Base-by-base conservation (phyloP, 331 rosid genomes). In the Cucumis variabilis region DNA sequence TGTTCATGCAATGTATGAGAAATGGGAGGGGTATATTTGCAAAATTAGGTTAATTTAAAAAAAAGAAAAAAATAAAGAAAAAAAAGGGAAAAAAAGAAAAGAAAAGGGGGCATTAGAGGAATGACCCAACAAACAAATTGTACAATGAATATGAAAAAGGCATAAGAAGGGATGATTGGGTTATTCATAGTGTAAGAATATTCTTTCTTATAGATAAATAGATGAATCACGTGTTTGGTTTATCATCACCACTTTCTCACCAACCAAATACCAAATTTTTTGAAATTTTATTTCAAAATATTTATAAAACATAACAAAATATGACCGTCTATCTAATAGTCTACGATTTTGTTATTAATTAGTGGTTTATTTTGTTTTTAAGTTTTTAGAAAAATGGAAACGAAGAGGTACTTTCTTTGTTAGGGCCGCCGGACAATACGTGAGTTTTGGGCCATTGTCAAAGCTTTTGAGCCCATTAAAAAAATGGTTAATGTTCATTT, bases 241-340 rank as follows among this genome's bases (percentile, higher is more conserved):
- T 53, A 79, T 51, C 84, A 79, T 51, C 67, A 53, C 67, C 82
- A 46, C 62, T 76, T 48, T 24, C 65, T 77, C 65, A 77, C 83
- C 65, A 24, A 77, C 65, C 83, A 50, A 37, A 37, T 7, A 37
- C 44, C 37, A 33, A 33, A 2, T 33, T 33, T 33, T 33, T n/a
- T n/a, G n/a, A n/a, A n/a, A n/a, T n/a, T n/a, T 33, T 33, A 33
- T 33, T 33, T 33, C 37, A 33, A 33, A 33, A 33, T 1, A 33
- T 33, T 33, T 33, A 33, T 33, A 1, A 33, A 33, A 33, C 37
- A 33, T 33, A 33, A 0, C 37, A 33, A 1, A 3, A 33, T 33
- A 33, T 33, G 3, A 30, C 1, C 1, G 4, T 1, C 37, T 33
- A 0, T 33, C 37, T 33, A n/a, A n/a, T n/a, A n/a, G n/a, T n/a